phyloP scores from a whole-genome alignment of 306 rosid genomes.

The Carpinus viminea region DNA sequence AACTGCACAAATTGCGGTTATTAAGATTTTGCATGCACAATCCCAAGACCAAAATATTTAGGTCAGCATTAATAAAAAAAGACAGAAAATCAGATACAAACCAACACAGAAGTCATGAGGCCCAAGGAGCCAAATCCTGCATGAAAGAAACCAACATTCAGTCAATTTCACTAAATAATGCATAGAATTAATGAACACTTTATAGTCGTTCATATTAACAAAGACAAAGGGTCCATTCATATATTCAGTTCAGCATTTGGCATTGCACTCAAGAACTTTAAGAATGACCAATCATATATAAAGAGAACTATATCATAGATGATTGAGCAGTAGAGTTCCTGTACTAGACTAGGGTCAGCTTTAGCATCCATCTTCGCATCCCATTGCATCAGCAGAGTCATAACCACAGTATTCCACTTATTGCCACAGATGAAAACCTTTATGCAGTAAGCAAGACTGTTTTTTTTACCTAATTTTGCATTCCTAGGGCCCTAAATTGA shows the following conservation, averaged over 20 bases:
- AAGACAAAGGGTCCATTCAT: background rate
- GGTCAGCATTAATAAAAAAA: background rate
- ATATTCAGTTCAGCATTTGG: background rate
- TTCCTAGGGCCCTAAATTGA: background rate
- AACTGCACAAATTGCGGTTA: constrained; percentile 54
- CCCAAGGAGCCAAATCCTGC: constrained; percentile 99
- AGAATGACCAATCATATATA: background rate
- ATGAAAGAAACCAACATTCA: constrained; percentile 28
- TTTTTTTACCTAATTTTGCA: background rate
- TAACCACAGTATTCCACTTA: background rate
- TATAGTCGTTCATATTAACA: background rate
- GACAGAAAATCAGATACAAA: constrained; percentile 33
- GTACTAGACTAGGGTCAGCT: background rate
- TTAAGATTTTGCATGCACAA: constrained; percentile 5
- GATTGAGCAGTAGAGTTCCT: background rate
- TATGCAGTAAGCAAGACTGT: background rate
- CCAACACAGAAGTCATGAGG: constrained; percentile 96
- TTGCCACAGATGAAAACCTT: background rate
- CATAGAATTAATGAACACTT: background rate
- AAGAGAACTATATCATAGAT: background rate
- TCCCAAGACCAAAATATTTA: constrained; percentile 18
- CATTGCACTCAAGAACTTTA: background rate
- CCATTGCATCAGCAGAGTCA: background rate
- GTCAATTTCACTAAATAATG: constrained; percentile 21
- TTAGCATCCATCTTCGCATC: constrained; percentile 3